Base-by-base conservation (phyloP, 768 basidiomycete genomes). In the Gyrodon lividus region DNA sequence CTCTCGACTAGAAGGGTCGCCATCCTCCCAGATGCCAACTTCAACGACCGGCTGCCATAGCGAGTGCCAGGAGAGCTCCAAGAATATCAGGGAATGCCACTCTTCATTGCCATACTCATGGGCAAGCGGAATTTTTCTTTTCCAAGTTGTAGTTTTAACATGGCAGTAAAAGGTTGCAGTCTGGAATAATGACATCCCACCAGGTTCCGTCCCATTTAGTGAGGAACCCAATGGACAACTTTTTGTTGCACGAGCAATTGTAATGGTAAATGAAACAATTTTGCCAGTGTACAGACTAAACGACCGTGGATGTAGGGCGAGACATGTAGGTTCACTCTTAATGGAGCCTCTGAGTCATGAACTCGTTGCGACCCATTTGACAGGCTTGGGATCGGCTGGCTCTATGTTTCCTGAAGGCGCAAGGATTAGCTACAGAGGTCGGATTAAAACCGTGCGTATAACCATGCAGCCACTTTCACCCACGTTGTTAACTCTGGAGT, bases 241-340 rank as follows among this genome's bases (percentile, higher is more conserved):
- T 2, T 64, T 66, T 38, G 42, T 65, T 46, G 63, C 63, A 16
- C 46, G 63, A 2, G 54, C 51, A 33, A 37, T 54, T 7, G 23
- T 64, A 16, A 13, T 37, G 50, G 63, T 64, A 44, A 37, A 22
- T 23, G 34, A 4, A 39, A 35, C 39, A 1, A 37, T 30, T 19
- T 23, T 16, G 26, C 14, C 35, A 19, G 43, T 43, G 24, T 13
- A 19, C n/a, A 2, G 20, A n/a, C 26, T 35, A 20, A 30, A n/a
- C 56, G 33, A 16, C 12, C 23, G 14, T 43, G 9, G 16, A 12
- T 20, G 2, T 24, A 64, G 63, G 60, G 56, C 31, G 60, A 64
- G 51, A 51, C 49, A 12, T 38, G 63, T 65, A 39, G 31, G 60
- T 54, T 17, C 17, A 23, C 23, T 13, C 16, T 13, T 4, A 30